phyloP scores from a whole-genome alignment of 805 yeast species.

The Cyberlindnera mycetangii region DNA sequence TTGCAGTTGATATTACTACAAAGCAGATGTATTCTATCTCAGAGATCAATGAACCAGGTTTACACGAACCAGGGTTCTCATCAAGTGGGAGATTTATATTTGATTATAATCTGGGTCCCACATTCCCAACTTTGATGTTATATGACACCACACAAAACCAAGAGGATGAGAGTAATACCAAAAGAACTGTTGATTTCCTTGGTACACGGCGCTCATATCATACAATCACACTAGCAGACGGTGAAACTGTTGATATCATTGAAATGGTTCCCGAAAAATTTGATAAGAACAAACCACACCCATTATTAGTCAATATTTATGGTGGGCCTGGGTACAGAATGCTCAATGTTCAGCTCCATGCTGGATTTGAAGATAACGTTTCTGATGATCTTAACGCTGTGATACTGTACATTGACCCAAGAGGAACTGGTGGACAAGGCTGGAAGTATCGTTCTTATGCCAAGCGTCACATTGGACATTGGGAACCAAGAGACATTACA shows the following conservation, averaged over 20 bases:
- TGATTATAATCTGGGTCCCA: slow-evolving; percentile 31
- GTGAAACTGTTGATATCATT: slow-evolving; percentile 43
- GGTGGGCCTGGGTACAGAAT: slow-evolving; percentile 83
- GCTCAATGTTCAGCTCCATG: slow-evolving; percentile 42
- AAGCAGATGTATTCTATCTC: slow-evolving; percentile 28
- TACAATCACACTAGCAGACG: slow-evolving; percentile 21
- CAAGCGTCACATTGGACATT: slow-evolving; percentile 55
- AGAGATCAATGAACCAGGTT: slow-evolving; percentile 37
- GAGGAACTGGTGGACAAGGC: slow-evolving; percentile 81
- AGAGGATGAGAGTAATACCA: neutral
- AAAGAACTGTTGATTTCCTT: slow-evolving; percentile 17
- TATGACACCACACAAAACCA: slow-evolving; percentile 12
- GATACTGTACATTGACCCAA: slow-evolving; percentile 68
- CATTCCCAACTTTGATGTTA: slow-evolving; percentile 17
- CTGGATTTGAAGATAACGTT: slow-evolving; percentile 58
- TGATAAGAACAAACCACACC: slow-evolving; percentile 47
- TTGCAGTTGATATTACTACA: slow-evolving; percentile 41
- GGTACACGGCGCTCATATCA: slow-evolving; percentile 22
- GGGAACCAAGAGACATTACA: slow-evolving; percentile 73
- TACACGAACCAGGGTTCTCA: slow-evolving; percentile 52
- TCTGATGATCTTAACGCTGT: slow-evolving; percentile 57
- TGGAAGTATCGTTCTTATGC: slow-evolving; percentile 65
- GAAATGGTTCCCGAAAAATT: slow-evolving; percentile 63
- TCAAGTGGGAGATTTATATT: slow-evolving; percentile 52
- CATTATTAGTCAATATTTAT: slow-evolving; percentile 64